A percentile compares a stretch with the other conserved stretches of the same genome.
Evolutionary conservation across 2,329 filamentous ascomycete genomes (phyloP).

Genomic region (Passalora sequoiae): DNA sequence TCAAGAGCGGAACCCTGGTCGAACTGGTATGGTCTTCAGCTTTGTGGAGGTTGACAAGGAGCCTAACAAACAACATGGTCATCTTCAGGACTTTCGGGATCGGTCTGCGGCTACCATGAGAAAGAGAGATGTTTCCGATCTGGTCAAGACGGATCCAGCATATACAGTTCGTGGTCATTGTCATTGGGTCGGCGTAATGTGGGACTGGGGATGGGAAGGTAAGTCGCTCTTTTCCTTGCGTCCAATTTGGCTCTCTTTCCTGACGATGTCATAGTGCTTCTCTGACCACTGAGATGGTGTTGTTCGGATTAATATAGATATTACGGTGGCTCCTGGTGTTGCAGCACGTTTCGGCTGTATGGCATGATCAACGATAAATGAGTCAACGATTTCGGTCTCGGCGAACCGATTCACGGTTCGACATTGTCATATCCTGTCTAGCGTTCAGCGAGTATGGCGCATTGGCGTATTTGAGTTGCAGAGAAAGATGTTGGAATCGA

Average conservation of each 20-base stretch:
- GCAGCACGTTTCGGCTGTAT: conserved; percentile 1
- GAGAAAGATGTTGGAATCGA: neutral
- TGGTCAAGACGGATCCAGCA: conserved; percentile 37
- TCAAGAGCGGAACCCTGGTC: conserved; percentile 25
- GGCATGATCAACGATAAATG: neutral
- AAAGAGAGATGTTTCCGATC: conserved; percentile 7
- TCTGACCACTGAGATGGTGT: conserved; percentile 28
- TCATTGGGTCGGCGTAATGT: conserved; percentile 69
- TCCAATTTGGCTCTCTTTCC: conserved; percentile 2
- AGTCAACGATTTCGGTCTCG: conserved; percentile 1
- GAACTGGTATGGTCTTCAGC: conserved; percentile 33
- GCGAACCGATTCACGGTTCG: neutral
- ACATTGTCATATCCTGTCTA: neutral
- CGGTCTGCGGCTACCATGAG: conserved; percentile 3
- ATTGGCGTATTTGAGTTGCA: neutral
- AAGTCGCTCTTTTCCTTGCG: conserved; percentile 31
- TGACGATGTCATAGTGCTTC: conserved; percentile 1
- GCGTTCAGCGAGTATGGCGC: conserved; percentile 5
- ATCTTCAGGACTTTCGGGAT: conserved; percentile 5
- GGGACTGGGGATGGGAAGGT: conserved; percentile 69
- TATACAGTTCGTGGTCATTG: conserved; percentile 60
- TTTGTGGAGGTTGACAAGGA: conserved; percentile 20
- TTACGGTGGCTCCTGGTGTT: too few species aligned
- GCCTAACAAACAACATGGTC: conserved; percentile 4
- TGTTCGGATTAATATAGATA: conserved; percentile 35